Evolutionary conservation across 1,284 basidiomycete species (phyloP).

Genomic region (Macrocystidia cucumis): DNA sequence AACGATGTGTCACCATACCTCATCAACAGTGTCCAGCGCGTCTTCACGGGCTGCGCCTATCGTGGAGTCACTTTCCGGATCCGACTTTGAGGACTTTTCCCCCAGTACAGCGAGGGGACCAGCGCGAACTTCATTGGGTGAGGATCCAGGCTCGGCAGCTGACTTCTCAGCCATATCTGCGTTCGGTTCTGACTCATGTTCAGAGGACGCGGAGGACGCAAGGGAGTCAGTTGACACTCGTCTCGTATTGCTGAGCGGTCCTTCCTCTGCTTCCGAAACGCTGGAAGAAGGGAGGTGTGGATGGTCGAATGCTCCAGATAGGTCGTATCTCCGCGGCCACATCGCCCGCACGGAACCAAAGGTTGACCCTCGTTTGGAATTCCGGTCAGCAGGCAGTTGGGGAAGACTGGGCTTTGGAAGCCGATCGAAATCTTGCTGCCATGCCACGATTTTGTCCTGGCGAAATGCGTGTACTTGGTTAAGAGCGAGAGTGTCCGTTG

Average conservation of each 20-base stretch:
- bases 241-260: constrained; percentile 29
- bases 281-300: constrained; percentile 52
- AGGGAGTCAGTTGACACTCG: constrained; percentile 48
- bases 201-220: constrained; percentile 53
- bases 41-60: constrained; percentile 65
- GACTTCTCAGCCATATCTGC: constrained; percentile 15
- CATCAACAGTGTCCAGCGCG: constrained; percentile 5
- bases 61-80: constrained; percentile 83
- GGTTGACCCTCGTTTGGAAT: constrained; percentile 45
- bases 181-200: constrained; percentile 39
- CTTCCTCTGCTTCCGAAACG: constrained; percentile 77
- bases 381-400: constrained; percentile 38
- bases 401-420: constrained; percentile 54
- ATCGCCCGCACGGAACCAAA: constrained; percentile 65
- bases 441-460: constrained; percentile 94
- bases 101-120: background rate
- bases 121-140: constrained; percentile 1
- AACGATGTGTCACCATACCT: no score
- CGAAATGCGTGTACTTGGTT: constrained; percentile 84
- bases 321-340: constrained; percentile 55
- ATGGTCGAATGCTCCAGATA: constrained; percentile 42
- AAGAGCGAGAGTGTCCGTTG: constrained; percentile 83
- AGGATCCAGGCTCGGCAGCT: no score
- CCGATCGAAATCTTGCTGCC: constrained; percentile 84
- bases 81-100: constrained; percentile 26